A percentile compares a stretch with the other conserved stretches of the same genome.
Conservation (phyloP, 345 rosid genomes). For the Euphorbia peplus region DNA sequence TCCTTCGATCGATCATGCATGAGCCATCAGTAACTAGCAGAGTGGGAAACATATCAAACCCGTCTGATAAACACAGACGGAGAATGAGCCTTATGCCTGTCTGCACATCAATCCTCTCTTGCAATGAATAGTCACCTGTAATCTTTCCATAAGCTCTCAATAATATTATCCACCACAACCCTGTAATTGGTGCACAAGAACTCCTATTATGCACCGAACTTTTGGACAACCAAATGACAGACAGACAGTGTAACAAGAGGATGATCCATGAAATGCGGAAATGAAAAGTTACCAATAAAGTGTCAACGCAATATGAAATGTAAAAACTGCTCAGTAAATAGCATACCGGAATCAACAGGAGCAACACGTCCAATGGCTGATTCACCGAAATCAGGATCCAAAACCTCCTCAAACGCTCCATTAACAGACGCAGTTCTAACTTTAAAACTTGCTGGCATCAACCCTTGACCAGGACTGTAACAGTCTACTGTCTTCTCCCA, state of each 20-base stretch:
- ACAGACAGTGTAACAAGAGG: background rate
- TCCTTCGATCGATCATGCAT: constrained; percentile 93
- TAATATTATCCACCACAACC: constrained; percentile 95
- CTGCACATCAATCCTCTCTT: constrained; percentile 95
- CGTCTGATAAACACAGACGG: constrained; percentile 76
- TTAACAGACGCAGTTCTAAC: constrained; percentile 65
- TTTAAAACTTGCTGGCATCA: constrained; percentile 98
- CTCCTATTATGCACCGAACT: background rate
- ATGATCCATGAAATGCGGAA: background rate
- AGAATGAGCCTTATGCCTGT: constrained; percentile 88
- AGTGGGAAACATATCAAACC: constrained; percentile 95
- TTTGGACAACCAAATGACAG: background rate
- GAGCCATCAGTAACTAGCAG: constrained; percentile 94
- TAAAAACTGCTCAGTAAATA: background rate
- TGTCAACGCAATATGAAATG: background rate
- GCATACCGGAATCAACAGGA: constrained; percentile 89
- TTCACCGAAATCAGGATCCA: constrained; percentile 97
- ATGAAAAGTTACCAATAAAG: background rate
- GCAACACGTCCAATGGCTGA: constrained; percentile 96
- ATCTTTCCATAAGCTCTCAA: constrained; percentile 92
- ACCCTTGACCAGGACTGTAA: constrained; percentile 91
- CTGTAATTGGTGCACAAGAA: constrained; percentile 24
- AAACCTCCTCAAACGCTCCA: constrained; percentile 68
- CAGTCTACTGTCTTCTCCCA: constrained; percentile 99
- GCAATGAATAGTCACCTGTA: constrained; percentile 74